Percentiles rank a stretch among this genome's conserved stretches.
Conservation (phyloP, 78 protist species). For the Capsaspora owczarzaki region DNA sequence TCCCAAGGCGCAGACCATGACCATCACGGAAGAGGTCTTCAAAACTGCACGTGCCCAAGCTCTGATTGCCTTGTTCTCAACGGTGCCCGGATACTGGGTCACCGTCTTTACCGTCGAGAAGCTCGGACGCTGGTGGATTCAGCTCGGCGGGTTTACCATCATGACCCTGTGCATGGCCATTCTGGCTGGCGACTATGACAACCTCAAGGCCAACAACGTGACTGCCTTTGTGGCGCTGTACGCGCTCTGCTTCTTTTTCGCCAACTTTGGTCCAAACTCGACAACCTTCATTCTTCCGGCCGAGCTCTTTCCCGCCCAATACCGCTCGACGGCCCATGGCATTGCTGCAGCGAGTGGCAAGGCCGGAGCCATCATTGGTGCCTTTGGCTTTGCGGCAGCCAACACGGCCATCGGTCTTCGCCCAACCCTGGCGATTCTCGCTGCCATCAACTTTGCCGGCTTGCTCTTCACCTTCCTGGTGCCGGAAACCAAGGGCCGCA, state of each 20-base stretch:
- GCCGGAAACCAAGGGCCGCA: not conserved
- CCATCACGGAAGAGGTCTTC: not conserved
- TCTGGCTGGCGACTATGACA: slow-evolving; percentile 29
- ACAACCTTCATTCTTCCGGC: slow-evolving; percentile 79
- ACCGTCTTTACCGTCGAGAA: slow-evolving; percentile 15
- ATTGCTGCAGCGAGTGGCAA: slow-evolving; percentile 76
- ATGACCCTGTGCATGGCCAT: slow-evolving; percentile 29
- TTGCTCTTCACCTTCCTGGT: slow-evolving; percentile 30
- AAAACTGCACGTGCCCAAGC: not conserved
- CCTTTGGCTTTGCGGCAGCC: slow-evolving; percentile 42
- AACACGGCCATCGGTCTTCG: slow-evolving; percentile 31
- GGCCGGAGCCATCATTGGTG: slow-evolving; percentile 74
- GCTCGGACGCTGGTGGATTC: not conserved
- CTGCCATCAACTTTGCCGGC: slow-evolving; percentile 42
- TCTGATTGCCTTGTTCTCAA: not conserved
- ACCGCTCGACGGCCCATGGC: slow-evolving; percentile 65
- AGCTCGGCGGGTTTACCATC: slow-evolving; percentile 37
- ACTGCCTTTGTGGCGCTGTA: slow-evolving; percentile 50
- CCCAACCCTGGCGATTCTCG: slow-evolving; percentile 40
- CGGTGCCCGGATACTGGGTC: slow-evolving; percentile 56
- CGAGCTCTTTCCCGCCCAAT: slow-evolving; percentile 58
- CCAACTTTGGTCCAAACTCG: slow-evolving; percentile 77
- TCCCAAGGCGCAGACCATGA: not conserved
- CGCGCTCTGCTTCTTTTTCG: slow-evolving; percentile 73
- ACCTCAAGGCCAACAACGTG: slow-evolving; percentile 14